Conservation (phyloP, 805 yeast species). For the Barnettozyma pratensis region DNA sequence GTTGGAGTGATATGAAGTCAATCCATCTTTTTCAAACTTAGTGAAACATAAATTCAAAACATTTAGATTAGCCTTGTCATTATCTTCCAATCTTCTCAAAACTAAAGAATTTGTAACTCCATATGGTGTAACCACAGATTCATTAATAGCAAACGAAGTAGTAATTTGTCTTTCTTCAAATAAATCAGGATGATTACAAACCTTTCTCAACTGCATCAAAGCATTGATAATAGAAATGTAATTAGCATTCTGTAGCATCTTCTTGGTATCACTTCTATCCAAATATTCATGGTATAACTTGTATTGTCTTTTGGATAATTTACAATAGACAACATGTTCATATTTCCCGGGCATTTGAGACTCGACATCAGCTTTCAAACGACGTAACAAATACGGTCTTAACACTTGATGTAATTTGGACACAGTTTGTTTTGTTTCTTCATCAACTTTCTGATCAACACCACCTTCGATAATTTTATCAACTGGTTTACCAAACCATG, state of each 20-base stretch:
- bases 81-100: slow-evolving; percentile 27
- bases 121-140: slow-evolving; percentile 52
- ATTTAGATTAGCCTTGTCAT: slow-evolving; percentile 39
- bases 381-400: slow-evolving; percentile 85
- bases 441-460: slow-evolving; percentile 45
- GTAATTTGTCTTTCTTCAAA: slow-evolving; percentile 94
- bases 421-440: slow-evolving; percentile 81
- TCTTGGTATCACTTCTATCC: slow-evolving; percentile 94
- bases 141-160: slow-evolving; percentile 77
- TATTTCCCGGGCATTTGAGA: slow-evolving; percentile 98
- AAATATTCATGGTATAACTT: slow-evolving; percentile 92
- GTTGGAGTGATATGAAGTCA: slow-evolving; percentile 43
- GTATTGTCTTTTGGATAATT: slow-evolving; percentile 88
- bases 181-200: slow-evolving; percentile 92
- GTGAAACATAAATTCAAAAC: slow-evolving; percentile 60
- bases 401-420: slow-evolving; percentile 86
- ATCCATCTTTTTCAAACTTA: slow-evolving; percentile 28
- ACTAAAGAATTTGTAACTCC: slow-evolving; percentile 36
- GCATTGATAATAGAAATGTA: slow-evolving; percentile 93
- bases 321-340: slow-evolving; percentile 91
- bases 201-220: slow-evolving; percentile 95
- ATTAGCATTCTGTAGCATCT: slow-evolving; percentile 90
- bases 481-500: slow-evolving; percentile 98
- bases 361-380: slow-evolving; percentile 94
- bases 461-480: slow-evolving; percentile 85